These are phyloP conservation scores for Fusarium austroafricanum DNA, from an alignment of 2,329 filamentous ascomycete genomes.

Conservation along the genomic window DNA sequence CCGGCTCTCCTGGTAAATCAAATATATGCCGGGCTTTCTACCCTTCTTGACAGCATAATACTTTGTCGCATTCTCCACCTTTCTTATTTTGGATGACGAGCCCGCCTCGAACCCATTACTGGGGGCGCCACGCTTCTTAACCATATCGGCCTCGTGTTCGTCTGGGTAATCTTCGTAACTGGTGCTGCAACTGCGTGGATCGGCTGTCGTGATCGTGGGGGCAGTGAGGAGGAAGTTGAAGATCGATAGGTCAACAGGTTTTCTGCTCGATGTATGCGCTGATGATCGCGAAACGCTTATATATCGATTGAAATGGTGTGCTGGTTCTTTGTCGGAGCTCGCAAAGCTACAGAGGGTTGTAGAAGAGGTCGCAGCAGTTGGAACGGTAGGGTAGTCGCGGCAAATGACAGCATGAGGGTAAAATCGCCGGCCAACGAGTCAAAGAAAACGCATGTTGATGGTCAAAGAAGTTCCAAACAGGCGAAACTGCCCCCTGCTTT, in stretches of 20 bases:
- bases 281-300: slow-evolving; percentile 30
- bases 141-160: slow-evolving; percentile 40
- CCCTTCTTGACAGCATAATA: slow-evolving; percentile 73
- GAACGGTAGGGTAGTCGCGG: slow-evolving; percentile 7
- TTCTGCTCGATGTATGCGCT: slow-evolving; percentile 30
- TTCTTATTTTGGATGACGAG: slow-evolving; percentile 59
- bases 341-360: slow-evolving; percentile 30
- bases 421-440: slow-evolving; percentile 42
- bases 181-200: slow-evolving; percentile 13
- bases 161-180: slow-evolving; percentile 5
- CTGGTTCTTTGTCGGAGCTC: slow-evolving; percentile 18
- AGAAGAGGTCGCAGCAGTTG: slow-evolving; percentile 15
- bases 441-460: slow-evolving; percentile 45
- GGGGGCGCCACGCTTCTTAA: slow-evolving; percentile 48
- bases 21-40: slow-evolving; percentile 69
- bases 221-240: slow-evolving; percentile 41
- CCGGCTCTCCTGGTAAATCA: slow-evolving; percentile 70
- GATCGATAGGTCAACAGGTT: slow-evolving; percentile 35
- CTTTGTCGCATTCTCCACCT: slow-evolving; percentile 62
- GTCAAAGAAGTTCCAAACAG: slow-evolving; percentile 9
- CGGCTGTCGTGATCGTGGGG: slow-evolving; percentile 6
- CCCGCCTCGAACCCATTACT: slow-evolving; percentile 24
- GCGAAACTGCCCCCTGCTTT: slow-evolving; percentile 17
- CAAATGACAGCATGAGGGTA: slow-evolving; percentile 41
- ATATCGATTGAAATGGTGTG: slow-evolving; percentile 7